A percentile compares a stretch with the other conserved stretches of the same genome.
These are phyloP conservation scores for Elongisporangium prolatum DNA, from an alignment of 352 stramenopile genomes.

Conservation along the genomic window DNA sequence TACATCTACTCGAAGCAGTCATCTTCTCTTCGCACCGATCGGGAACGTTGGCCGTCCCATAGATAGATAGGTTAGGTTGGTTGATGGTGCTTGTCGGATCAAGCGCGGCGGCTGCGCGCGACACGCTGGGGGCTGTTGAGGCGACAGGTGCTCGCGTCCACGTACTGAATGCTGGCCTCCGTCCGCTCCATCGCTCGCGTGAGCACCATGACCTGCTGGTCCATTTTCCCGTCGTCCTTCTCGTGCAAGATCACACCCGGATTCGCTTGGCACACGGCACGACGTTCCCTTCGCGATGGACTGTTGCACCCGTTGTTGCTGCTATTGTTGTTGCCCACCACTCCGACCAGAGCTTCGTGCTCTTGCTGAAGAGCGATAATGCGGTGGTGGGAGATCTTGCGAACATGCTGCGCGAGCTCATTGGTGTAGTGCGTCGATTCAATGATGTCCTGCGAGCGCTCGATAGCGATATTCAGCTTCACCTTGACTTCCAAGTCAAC, in stretches of 20 bases:
- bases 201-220: constrained; percentile 10
- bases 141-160: constrained; percentile 1
- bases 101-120: not conserved
- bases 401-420: constrained; percentile 62
- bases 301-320: constrained; percentile 23
- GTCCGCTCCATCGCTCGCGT: constrained; percentile 5
- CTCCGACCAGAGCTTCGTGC: constrained; percentile 31
- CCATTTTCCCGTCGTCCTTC: not conserved
- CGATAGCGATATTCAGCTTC: constrained; percentile 45
- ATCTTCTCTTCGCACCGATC: not conserved
- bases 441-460: constrained; percentile 55
- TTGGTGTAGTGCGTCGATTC: constrained; percentile 55
- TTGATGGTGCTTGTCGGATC: not conserved
- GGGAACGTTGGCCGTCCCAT: not conserved
- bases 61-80: not conserved
- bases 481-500: constrained; percentile 15
- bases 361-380: constrained; percentile 64
- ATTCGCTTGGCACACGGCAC: not conserved
- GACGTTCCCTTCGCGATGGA: not conserved
- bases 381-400: constrained; percentile 62
- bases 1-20: not conserved
- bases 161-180: constrained; percentile 3
- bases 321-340: constrained; percentile 17
- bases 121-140: constrained; percentile 9
- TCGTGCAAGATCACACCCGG: constrained; percentile 4